Base-by-base conservation (phyloP, 176 grass and related monocot genomes). In the Aegilops umbellulata region DNA sequence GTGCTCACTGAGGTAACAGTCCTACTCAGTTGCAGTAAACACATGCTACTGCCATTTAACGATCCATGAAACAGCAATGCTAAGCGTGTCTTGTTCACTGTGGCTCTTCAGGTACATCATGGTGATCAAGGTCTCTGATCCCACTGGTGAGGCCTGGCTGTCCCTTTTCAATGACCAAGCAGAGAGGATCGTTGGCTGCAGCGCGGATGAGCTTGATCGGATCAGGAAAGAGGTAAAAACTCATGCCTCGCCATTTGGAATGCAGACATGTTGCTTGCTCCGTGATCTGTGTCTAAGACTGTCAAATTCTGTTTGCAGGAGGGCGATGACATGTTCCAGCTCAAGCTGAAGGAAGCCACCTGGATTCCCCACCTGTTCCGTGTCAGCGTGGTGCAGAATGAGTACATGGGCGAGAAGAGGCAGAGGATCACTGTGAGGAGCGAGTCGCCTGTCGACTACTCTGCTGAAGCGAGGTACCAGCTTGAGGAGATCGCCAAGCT, bases 141-240 rank as follows among this genome's bases (percentile, higher is more conserved):
- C 90, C 23, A 90, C 94, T 57, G 97, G 94, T 5, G 97, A 99
- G 76, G 94, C 94, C 31, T 99, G 94, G 94, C 32, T 99, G 66
- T 99, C 94, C 3, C 87, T 93, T 32, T 99, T 99, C 80, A 99
- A 99, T 39, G 97, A 99, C 16, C 92, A 95, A 20, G 94, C 97
- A 41, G 97, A 99, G 84, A 94, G 84, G 73, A 99, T 99, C 16
- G 84, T 99, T 25, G 94, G 97, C 32, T 99, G 92, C 86, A 94
- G 87, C 6, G 97, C 97, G 3, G 97, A 96, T 55, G 90, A 99
- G 66, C 97, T 98, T 80, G 90, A 98, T 65, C 88, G 88, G 49
- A 89, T 98, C 55, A 95, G 63, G 82, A 91, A 86, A 78, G 97
- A 98, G 86, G 97, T 98, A 86, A 29, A 20, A 25, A 49, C 13